Evolutionary conservation across 192 early-diverging fungal genomes (phyloP).

Genomic region (Gonapodya sp.): DNA sequence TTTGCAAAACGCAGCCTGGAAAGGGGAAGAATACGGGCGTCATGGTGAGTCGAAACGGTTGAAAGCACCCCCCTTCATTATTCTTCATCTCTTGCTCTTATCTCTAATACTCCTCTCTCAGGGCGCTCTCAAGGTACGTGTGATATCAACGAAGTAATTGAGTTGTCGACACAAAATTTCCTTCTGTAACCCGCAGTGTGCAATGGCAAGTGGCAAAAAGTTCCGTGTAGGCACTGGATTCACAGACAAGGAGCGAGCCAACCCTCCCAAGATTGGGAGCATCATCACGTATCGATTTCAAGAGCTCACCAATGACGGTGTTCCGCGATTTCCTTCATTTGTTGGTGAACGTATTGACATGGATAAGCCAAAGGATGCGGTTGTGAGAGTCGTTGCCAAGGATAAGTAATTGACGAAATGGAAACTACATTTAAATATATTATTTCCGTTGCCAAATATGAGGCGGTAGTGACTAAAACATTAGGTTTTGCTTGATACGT

Average conservation of each 20-base stretch:
- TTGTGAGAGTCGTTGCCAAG: not conserved
- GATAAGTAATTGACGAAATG: no score
- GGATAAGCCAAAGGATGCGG: constrained; percentile 6
- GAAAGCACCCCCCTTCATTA: no score
- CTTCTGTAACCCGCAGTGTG: constrained; percentile 19
- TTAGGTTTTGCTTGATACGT: no score
- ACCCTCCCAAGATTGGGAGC: constrained; percentile 42
- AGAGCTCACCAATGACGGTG: constrained; percentile 28
- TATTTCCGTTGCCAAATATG: no score
- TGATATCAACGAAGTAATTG: not conserved
- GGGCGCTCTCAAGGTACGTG: constrained; percentile 39
- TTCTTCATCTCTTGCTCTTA: no score
- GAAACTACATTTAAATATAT: no score
- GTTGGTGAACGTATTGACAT: not conserved
- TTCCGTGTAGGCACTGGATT: constrained; percentile 65
- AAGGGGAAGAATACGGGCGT: constrained; percentile 44
- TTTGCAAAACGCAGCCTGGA: no score
- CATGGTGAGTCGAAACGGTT: constrained; percentile 18
- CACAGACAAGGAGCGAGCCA: constrained; percentile 39
- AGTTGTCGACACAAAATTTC: not conserved
- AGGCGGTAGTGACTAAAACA: no score
- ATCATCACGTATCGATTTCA: constrained; percentile 38
- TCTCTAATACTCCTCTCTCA: not conserved
- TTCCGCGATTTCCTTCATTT: constrained; percentile 33
- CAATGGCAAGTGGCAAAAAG: constrained; percentile 47